Evolutionary conservation across 1,139 yeast genomes (phyloP), one percentile per base, ranked within the genome.

Genomic region (Lodderomyces beijingensis): DNA sequence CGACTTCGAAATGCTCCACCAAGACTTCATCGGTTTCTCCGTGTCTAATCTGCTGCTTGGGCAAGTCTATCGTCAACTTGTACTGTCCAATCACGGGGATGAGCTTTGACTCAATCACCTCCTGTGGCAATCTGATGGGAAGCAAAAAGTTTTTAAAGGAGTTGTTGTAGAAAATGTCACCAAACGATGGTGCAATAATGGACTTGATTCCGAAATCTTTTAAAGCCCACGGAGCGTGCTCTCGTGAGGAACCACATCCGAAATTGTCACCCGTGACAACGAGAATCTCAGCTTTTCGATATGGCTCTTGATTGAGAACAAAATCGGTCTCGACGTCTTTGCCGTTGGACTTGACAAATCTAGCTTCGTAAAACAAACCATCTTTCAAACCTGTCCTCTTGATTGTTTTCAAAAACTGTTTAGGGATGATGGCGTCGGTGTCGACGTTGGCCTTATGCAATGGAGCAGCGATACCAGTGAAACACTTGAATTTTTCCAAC

Each of bases 211-310:
- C 98, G 52, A 91, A 91, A 63, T 91, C 98, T 52, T 87, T 89
- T 46, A 91, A 74, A 3, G 98, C 98, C 98, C 98, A 91, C 38
- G 98, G 97, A 16, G 98, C 98, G 53, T 91, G 98, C 61, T 91
- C 98, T 73, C 98, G 86, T 4, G 96, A 88, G 27, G 97, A 89
- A 50, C 98, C 98, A 69, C 98, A 91, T 45, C 98, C 98, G 57
- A 91, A 91, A 68, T 91, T 91, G 57, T 86, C 95, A 57, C 98
- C 98, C 32, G 94, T 80, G 41, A 89, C 95, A 46, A 89, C 83
- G 46, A 91, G 70, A 46, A 89, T 80, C 60, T 84, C 80, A 16
- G 97, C 81, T 27, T 72, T 55, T 48, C 80, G 76, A 70, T 79
- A 89, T 34, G 96, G 95, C 36, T 74, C 83, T 34, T 77, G 84